Conservation (phyloP, 345 rosid genomes). For the Chamaenerion angustifolium region DNA sequence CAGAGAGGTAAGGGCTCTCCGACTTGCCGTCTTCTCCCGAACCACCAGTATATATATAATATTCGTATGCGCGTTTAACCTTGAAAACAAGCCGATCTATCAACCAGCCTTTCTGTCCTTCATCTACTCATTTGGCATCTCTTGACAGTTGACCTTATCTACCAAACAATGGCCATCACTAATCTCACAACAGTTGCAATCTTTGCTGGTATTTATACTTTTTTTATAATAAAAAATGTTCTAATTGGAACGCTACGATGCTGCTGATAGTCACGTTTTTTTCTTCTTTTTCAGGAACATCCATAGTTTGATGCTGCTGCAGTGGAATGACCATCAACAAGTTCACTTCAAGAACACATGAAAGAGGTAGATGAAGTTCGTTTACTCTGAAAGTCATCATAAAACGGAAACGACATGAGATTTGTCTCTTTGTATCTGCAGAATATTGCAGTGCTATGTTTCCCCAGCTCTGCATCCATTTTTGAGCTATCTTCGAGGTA, state of each 20-base stretch:
- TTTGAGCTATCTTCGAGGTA: not conserved
- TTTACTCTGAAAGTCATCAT: not conserved
- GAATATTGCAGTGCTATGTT: not conserved
- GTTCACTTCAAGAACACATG: constrained; percentile 6
- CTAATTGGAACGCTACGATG: not conserved
- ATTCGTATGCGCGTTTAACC: constrained; percentile 91
- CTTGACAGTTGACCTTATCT: constrained; percentile 63
- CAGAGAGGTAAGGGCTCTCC: too few relatives aligned
- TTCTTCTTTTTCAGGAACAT: constrained; percentile 50
- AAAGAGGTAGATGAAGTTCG: not conserved
- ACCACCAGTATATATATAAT: too few relatives aligned
- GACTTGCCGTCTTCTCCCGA: too few relatives aligned
- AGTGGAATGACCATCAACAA: constrained; percentile 51
- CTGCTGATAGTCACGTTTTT: not conserved
- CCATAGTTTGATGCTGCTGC: constrained; percentile 77
- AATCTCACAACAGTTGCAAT: constrained; percentile 69
- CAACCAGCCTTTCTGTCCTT: constrained; percentile 72
- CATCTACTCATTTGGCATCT: constrained; percentile 74
- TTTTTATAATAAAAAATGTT: not conserved
- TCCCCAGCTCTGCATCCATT: not conserved
- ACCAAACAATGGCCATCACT: constrained; percentile 58
- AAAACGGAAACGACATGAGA: not conserved
- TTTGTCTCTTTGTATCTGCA: too few relatives aligned
- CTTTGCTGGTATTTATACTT: constrained; percentile 55
- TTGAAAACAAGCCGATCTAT: constrained; percentile 64